Evolutionary conservation across 257 asterid genomes (phyloP), one percentile per base, ranked within the genome.

Genomic region (Solanum medicagineum): DNA sequence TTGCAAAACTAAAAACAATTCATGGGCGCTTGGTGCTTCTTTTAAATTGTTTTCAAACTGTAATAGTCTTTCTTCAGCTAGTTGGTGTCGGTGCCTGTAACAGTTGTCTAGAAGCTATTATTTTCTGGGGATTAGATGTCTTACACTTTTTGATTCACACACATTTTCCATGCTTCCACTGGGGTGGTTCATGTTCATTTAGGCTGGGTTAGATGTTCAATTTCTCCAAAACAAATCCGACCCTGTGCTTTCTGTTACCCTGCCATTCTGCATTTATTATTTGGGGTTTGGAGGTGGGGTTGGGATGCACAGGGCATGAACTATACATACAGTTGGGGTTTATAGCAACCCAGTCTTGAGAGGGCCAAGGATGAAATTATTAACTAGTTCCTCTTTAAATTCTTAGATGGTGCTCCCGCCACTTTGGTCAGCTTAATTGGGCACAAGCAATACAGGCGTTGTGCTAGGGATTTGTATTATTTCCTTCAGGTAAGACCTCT

Each of bases 381-480:
- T 79, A 22, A 80, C 55, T 57, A 51, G 29, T 70, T 7, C 59
- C 65, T 74, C 85, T 68, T 60, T 51, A 49, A 75, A 83, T 79
- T 88, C 85, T 89, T 94, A 97, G 99, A 92, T 89, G 98, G 99
- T 63, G 97, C 99, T 86, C 99, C 99, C 17, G 81, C 95, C 63
- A 87, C 99, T 83, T 91, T 97, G 95, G 98, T 97, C 85, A 92
- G 98, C 91, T 93, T 97, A 94, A 95, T 97, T 24, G 99, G 99
- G 85, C 93, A 95, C 36, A 97, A 93, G 86, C 99, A 95, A 89
- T 97, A 97, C 87, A 89, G 93, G 55, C 94, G 94, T 16, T 93
- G 99, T 71, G 92, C 99, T 85, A 92, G 96, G 90, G 99, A 97
- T 90, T 69, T 95, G 63, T 92, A 97, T 86, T 94, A 95, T 82